Evolutionary conservation across 2,329 filamentous ascomycete species (phyloP).

Genomic region (Neofusicoccum kwambonambiense): DNA sequence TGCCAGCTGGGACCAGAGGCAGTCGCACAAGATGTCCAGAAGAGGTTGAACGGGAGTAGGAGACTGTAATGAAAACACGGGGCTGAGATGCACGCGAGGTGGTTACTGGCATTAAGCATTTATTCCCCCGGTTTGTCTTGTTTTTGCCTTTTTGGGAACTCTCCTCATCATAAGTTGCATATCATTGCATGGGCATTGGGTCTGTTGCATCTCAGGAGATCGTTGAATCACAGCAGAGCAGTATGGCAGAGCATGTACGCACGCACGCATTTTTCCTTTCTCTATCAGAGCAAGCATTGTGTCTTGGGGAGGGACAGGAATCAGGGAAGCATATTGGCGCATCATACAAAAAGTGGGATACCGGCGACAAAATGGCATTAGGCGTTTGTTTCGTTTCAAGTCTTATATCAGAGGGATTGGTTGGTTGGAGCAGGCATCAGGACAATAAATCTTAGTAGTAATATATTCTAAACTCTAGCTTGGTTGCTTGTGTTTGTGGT

Average conservation of each 20-base stretch:
- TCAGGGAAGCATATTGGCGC: neutral
- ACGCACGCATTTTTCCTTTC: no score
- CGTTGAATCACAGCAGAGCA: neutral
- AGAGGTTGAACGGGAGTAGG: neutral
- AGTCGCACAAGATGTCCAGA: neutral
- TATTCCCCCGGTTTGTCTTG: no score
- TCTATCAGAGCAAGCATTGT: neutral
- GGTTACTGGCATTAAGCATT: neutral
- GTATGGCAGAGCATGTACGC: no score
- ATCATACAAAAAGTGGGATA: neutral
- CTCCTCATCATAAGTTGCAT: neutral
- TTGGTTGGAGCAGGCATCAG: no score
- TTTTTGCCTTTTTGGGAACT: neutral
- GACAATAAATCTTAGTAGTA: no score
- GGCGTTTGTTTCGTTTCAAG: neutral
- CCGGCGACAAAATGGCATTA: neutral
- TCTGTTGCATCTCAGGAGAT: neutral
- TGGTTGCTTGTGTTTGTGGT: no score
- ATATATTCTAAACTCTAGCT: no score
- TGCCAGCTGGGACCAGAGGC: constrained; percentile 13
- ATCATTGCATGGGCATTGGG: neutral
- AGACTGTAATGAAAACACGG: neutral
- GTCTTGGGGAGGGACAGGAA: neutral
- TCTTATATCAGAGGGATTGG: no score
- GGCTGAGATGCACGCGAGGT: neutral